Base-by-base conservation (phyloP, 768 basidiomycete genomes). In the Nevesoporus exiguus region DNA sequence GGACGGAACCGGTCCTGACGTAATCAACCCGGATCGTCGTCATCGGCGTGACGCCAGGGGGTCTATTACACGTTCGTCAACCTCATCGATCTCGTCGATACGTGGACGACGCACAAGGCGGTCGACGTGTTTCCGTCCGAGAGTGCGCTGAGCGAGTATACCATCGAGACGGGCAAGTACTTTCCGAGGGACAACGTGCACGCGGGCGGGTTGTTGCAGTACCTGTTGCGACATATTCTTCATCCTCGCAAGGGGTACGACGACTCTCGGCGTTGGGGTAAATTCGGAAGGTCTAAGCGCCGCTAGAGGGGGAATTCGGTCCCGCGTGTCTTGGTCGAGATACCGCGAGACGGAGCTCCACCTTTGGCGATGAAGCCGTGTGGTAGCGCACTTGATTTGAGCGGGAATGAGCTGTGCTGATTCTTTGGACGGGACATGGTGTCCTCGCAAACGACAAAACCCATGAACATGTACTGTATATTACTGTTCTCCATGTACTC, bases 231-330 rank as follows among this genome's bases (percentile, higher is more conserved):
- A 1, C 57, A 51, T n/a, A 59, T 60, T 19, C 2, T 37, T 7
- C 5, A 17, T 11, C 57, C 59, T 31, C 48, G 25, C 25, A 30
- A 47, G 14, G 19, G 37, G 17, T 33, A 49, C n/a, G 22, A 47
- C 22, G 22, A 7, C 13, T 25, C 43, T 8, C 41, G 41, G 6
- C 40, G 31, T 17, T 42, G 45, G 36, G 24, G 24, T 8, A 39
- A 21, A 11, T 39, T 10, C n/a, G 19, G 9, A 34, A 2, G 21
- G 11, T 19, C 22, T 5, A 9, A 36, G 46, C 59, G 43, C 10
- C 57, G 47, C 59, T 59, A 46, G 34, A 42, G 34, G 42, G 25
- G 57, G 57, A 54, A 29, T 49, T 59, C 40, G 7, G 15, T 50
- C 51, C 22, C 27, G 45, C 15, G 7, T 50, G 45, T 37, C 43